These are phyloP conservation scores for Pyronema omphalodes DNA, from an alignment of 495 filamentous ascomycete species.

Conservation along the genomic window DNA sequence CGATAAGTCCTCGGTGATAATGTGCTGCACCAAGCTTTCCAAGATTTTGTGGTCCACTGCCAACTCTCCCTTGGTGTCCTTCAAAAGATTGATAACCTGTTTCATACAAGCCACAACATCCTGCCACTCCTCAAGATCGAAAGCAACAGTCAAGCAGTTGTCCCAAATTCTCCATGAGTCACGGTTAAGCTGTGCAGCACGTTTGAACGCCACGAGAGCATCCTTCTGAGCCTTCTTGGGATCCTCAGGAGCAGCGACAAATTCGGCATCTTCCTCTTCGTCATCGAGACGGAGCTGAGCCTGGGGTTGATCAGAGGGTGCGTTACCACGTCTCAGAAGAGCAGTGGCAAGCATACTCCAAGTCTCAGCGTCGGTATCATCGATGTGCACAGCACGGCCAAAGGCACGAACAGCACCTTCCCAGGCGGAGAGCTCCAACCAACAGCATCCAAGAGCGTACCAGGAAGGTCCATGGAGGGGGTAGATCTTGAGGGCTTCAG, in stretches of 20 bases:
- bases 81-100: slow-evolving; percentile 58
- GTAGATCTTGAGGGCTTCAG: slow-evolving; percentile 55
- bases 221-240: slow-evolving; percentile 43
- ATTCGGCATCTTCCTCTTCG: slow-evolving; percentile 29
- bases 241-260: neutral
- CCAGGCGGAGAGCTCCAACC: slow-evolving; percentile 57
- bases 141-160: slow-evolving; percentile 73
- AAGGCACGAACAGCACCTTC: slow-evolving; percentile 74
- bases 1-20: slow-evolving; percentile 29
- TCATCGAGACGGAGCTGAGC: slow-evolving; percentile 20
- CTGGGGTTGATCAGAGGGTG: neutral
- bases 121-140: slow-evolving; percentile 47
- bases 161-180: slow-evolving; percentile 87
- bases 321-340: slow-evolving; percentile 33
- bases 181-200: slow-evolving; percentile 60
- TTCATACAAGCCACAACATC: slow-evolving; percentile 57
- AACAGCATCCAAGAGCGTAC: slow-evolving; percentile 79
- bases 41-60: slow-evolving; percentile 61
- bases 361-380: slow-evolving; percentile 74
- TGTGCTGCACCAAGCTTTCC: slow-evolving; percentile 49
- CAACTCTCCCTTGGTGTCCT: slow-evolving; percentile 46
- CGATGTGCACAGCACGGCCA: slow-evolving; percentile 54
- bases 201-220: slow-evolving; percentile 66
- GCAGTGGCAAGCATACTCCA: slow-evolving; percentile 91
- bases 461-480: slow-evolving; percentile 63